phyloP scores from a whole-genome alignment of 805 yeast species.

The Maudiozyma saulgeensis region DNA sequence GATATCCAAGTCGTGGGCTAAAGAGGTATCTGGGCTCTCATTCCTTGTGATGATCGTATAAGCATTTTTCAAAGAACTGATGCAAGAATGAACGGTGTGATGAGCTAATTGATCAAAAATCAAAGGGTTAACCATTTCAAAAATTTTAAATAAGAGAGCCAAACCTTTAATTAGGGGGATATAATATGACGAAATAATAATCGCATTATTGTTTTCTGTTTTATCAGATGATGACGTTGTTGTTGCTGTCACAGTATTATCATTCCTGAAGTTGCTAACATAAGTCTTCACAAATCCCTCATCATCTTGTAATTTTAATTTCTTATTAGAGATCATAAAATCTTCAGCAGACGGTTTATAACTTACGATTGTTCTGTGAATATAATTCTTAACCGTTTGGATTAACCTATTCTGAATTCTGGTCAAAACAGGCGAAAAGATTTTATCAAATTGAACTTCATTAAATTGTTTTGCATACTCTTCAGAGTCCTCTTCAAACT shows the following conservation, averaged over 20 bases:
- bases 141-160: constrained; percentile 62
- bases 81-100: constrained; percentile 70
- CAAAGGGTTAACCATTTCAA: constrained; percentile 64
- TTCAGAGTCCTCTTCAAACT: constrained; percentile 43
- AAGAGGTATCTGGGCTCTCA: background rate
- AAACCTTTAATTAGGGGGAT: constrained; percentile 66
- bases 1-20: constrained; percentile 35
- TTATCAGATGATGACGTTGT: too few relatives aligned
- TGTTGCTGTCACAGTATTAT: too few relatives aligned
- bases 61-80: constrained; percentile 50
- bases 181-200: constrained; percentile 34
- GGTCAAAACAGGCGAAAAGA: constrained; percentile 62
- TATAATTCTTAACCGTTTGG: constrained; percentile 64
- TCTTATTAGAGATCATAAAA: constrained; percentile 46
- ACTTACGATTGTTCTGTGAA: constrained; percentile 57
- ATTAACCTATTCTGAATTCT: constrained; percentile 76
- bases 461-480: constrained; percentile 24
- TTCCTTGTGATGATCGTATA: constrained; percentile 45
- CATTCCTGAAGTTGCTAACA: constrained; percentile 1
- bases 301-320: constrained; percentile 15
- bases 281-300: constrained; percentile 6
- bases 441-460: constrained; percentile 40
- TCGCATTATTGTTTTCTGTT: background rate
- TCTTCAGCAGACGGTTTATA: constrained; percentile 64
- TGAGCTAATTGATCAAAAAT: constrained; percentile 88